phyloP scores from a whole-genome alignment of 2,329 filamentous ascomycete species.

The Chaetomium globosum region DNA sequence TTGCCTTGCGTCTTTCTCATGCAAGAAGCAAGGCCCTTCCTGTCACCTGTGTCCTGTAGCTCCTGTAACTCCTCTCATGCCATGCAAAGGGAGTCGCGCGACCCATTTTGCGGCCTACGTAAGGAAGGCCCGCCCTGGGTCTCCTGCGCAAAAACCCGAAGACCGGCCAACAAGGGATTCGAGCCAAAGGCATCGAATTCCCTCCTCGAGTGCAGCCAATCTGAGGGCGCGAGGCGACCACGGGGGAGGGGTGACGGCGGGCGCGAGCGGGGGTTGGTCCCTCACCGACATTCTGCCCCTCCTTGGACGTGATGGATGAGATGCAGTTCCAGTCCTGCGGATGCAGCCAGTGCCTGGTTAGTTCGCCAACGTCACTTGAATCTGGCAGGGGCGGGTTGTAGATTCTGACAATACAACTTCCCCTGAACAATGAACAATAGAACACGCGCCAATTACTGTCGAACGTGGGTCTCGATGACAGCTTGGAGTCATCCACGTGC shows the following conservation, averaged over 20 bases:
- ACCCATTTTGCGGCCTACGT: not conserved
- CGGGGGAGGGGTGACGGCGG: slow-evolving; percentile 12
- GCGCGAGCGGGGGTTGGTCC: slow-evolving; percentile 7
- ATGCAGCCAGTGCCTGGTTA: not conserved
- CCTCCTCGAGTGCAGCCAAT: slow-evolving; percentile 19
- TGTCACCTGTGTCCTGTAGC: not conserved
- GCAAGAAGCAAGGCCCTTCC: not conserved
- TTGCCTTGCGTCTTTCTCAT: not conserved
- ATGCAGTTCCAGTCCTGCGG: slow-evolving; percentile 2
- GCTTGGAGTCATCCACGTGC: not conserved
- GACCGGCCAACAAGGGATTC: not conserved
- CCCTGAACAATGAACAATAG: not conserved
- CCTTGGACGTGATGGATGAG: not conserved
- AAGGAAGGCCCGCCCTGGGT: not conserved
- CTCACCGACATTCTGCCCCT: slow-evolving; percentile 28
- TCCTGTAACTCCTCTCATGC: not conserved
- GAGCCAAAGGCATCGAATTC: not conserved
- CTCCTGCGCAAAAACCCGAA: not conserved
- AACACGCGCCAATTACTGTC: not conserved
- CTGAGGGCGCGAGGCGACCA: slow-evolving; percentile 18
- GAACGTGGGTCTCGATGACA: not conserved
- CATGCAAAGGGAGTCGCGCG: not conserved
- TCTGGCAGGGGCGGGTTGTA: not conserved
- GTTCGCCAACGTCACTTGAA: not conserved
- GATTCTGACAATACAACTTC: not conserved